Percentiles rank a stretch among this genome's conserved stretches.
Evolutionary conservation across 1,139 yeast genomes (phyloP).

Genomic region (Oligophagozyma castellii): DNA sequence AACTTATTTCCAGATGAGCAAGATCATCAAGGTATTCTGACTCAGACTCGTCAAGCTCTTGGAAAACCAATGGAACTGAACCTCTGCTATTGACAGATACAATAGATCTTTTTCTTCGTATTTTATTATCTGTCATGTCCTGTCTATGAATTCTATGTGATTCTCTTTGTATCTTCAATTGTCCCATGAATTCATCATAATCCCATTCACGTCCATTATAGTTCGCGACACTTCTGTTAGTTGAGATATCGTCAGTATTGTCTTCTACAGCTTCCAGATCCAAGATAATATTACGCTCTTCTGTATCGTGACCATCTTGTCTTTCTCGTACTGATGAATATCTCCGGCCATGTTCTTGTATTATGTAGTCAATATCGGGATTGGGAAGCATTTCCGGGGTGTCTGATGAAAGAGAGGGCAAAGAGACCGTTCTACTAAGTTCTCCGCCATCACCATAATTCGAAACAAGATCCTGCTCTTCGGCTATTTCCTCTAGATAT

Average conservation of each 20-base stretch:
- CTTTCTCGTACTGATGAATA: constrained; percentile 28
- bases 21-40: constrained; percentile 31
- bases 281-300: neutral
- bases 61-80: constrained; percentile 23
- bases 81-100: constrained; percentile 22
- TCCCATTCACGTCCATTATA: constrained; percentile 16
- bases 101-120: constrained; percentile 15
- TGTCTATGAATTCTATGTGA: constrained; percentile 9
- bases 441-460: constrained; percentile 30
- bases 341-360: constrained; percentile 55
- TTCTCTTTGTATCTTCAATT: constrained; percentile 21
- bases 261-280: too few species aligned
- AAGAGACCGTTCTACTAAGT: constrained; percentile 31
- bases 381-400: constrained; percentile 33
- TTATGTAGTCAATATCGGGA: constrained; percentile 47
- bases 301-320: constrained; percentile 12
- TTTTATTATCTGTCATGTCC: constrained; percentile 12
- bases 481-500: constrained; percentile 28
- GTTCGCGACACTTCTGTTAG: constrained; percentile 8
- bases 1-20: constrained; percentile 34
- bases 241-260: constrained; percentile 8
- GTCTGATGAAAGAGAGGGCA: constrained; percentile 49
- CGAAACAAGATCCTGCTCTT: constrained; percentile 25
- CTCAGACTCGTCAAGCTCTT: constrained; percentile 20
- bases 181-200: constrained; percentile 30